Evolutionary conservation across 805 yeast genomes (phyloP).

Genomic region (Barnettozyma sp.): DNA sequence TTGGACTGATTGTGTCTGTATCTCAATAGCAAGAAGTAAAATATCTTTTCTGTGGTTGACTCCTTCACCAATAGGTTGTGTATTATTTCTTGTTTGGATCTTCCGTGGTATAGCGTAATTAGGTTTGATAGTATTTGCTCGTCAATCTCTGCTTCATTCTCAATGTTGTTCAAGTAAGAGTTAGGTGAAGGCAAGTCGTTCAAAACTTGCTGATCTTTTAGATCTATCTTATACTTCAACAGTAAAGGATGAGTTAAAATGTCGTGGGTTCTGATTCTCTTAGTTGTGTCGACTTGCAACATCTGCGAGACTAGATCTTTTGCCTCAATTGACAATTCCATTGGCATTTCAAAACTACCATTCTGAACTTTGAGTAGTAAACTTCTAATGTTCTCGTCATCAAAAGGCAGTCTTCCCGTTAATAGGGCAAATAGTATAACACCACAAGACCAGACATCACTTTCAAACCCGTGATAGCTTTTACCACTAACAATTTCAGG

Average conservation of each 20-base stretch:
- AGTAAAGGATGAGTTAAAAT: constrained; percentile 75
- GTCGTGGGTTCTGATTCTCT: constrained; percentile 61
- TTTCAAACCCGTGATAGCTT: constrained; percentile 75
- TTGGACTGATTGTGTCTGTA: constrained; percentile 63
- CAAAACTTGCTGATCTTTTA: constrained; percentile 20
- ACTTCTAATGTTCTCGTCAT: constrained; percentile 71
- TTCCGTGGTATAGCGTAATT: constrained; percentile 78
- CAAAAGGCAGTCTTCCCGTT: constrained; percentile 79
- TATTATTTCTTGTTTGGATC: constrained; percentile 49
- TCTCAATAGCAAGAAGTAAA: constrained; percentile 66
- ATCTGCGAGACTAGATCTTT: constrained; percentile 57
- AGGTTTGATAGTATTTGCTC: constrained; percentile 67
- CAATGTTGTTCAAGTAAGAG: constrained; percentile 21
- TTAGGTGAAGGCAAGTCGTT: constrained; percentile 28
- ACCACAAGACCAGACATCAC: constrained; percentile 88
- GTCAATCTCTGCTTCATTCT: constrained; percentile 48
- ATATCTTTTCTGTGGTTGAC: constrained; percentile 69
- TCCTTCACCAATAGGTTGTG: constrained; percentile 46
- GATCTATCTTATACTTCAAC: constrained; percentile 45
- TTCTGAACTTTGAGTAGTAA: constrained; percentile 68
- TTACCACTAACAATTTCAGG: constrained; percentile 80
- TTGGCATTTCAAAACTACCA: constrained; percentile 70
- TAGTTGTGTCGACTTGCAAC: constrained; percentile 63
- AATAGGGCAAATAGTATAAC: constrained; percentile 71
- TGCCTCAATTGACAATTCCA: constrained; percentile 55